Evolutionary conservation across 2,329 filamentous ascomycete genomes (phyloP).

Genomic region (Neophaeococcomyces mojaviensis): DNA sequence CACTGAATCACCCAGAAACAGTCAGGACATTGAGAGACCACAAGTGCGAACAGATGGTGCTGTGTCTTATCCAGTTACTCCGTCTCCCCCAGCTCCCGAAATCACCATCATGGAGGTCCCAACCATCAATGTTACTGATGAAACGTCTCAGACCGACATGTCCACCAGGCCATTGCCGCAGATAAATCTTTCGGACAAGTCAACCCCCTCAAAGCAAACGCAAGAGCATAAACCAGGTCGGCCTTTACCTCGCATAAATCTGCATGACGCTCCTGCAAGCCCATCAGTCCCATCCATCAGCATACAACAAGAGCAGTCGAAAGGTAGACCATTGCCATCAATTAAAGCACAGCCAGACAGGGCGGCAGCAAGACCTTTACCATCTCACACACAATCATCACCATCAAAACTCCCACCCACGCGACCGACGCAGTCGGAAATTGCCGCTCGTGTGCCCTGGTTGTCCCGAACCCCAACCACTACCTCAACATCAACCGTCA

Average conservation of each 20-base stretch:
- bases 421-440: slow-evolving; percentile 28
- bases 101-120: slow-evolving; percentile 11
- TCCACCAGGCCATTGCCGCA: neutral
- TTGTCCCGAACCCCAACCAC: slow-evolving; percentile 36
- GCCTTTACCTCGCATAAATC: slow-evolving; percentile 17
- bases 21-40: slow-evolving; percentile 19
- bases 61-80: slow-evolving; percentile 2
- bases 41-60: slow-evolving; percentile 12
- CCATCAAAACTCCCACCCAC: slow-evolving; percentile 29
- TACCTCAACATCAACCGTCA: slow-evolving; percentile 53
- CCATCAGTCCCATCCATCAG: slow-evolving; percentile 42
- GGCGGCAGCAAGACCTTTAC: slow-evolving; percentile 12
- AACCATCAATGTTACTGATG: slow-evolving; percentile 2
- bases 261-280: slow-evolving; percentile 23
- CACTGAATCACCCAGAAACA: slow-evolving; percentile 32
- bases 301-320: slow-evolving; percentile 36
- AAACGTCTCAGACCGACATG: neutral
- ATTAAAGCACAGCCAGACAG: slow-evolving; percentile 22
- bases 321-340: slow-evolving; percentile 24
- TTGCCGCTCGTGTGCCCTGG: slow-evolving; percentile 22
- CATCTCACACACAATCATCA: slow-evolving; percentile 22
- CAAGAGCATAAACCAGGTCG: neutral
- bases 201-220: slow-evolving; percentile 5
- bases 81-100: slow-evolving; percentile 6
- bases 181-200: slow-evolving; percentile 26